Evolutionary conservation across 2,329 filamentous ascomycete genomes (phyloP).

Genomic region (Chaetomiaceae sp.): DNA sequence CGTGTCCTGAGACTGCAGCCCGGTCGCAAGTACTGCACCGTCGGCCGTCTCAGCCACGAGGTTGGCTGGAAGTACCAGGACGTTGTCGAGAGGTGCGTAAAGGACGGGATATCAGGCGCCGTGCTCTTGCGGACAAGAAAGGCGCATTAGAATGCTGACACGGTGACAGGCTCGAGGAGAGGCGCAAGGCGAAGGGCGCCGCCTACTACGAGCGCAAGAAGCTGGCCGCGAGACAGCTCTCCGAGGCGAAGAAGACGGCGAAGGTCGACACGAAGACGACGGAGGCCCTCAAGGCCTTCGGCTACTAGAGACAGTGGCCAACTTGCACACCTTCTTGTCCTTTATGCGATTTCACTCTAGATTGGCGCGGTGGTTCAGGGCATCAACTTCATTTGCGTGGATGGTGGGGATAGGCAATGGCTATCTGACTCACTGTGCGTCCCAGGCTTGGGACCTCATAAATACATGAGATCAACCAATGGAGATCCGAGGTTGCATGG

Average conservation of each 20-base stretch:
- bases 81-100: conserved; percentile 88
- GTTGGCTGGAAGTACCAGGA: conserved; percentile 99
- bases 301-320: conserved; percentile 63
- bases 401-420: conserved; percentile 34
- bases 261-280: conserved; percentile 81
- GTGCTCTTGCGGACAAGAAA: neutral
- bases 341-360: conserved; percentile 49
- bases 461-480: conserved; percentile 32
- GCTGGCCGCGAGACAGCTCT: conserved; percentile 83
- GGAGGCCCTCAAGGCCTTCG: conserved; percentile 81
- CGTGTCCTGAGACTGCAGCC: conserved; percentile 95
- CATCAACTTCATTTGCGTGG: conserved; percentile 48
- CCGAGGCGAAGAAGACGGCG: conserved; percentile 89
- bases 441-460: conserved; percentile 30
- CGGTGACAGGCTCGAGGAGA: conserved; percentile 81
- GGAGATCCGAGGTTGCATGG: conserved; percentile 31
- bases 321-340: conserved; percentile 41
- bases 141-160: conserved; percentile 40
- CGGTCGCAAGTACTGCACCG: conserved; percentile 99
- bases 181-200: conserved; percentile 97
- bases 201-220: conserved; percentile 99
- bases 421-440: conserved; percentile 29
- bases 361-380: conserved; percentile 51
- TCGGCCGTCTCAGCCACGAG: conserved; percentile 95
- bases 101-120: neutral